phyloP scores from a whole-genome alignment of 306 rosid species.

The Canavalia gladiata region DNA sequence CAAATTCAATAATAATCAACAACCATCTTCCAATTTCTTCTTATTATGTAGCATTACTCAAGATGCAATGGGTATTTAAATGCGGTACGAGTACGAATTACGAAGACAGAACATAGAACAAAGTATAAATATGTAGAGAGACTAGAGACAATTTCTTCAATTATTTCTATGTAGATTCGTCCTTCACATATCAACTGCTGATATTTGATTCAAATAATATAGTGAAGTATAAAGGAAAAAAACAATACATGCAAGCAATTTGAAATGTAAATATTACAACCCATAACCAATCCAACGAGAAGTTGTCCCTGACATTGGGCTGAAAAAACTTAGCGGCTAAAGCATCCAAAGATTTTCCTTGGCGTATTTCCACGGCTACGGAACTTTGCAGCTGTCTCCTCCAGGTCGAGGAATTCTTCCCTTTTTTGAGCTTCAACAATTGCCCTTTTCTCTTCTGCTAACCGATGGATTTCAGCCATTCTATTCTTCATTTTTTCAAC shows the following conservation, averaged over 20 bases:
- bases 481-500: conserved; percentile 74
- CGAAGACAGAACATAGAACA: not conserved
- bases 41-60: not conserved
- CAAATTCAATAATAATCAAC: not conserved
- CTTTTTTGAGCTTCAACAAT: conserved; percentile 66
- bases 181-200: not conserved
- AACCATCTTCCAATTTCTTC: not conserved
- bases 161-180: not conserved
- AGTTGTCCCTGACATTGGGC: not conserved
- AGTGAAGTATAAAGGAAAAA: not conserved
- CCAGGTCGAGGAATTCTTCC: conserved; percentile 69
- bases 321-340: conserved; percentile 37
- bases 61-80: not conserved
- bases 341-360: conserved; percentile 66
- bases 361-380: conserved; percentile 73
- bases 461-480: conserved; percentile 66
- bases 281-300: conserved; percentile 3
- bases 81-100: not conserved
- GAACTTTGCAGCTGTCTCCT: conserved; percentile 76
- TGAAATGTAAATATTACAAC: not conserved
- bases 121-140: too few species aligned
- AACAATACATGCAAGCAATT: conserved; percentile 4
- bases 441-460: conserved; percentile 83
- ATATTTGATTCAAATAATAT: not conserved
- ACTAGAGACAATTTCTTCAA: not conserved